phyloP scores from a whole-genome alignment of 176 grass and related monocot genomes.

The Oryza nivara region DNA sequence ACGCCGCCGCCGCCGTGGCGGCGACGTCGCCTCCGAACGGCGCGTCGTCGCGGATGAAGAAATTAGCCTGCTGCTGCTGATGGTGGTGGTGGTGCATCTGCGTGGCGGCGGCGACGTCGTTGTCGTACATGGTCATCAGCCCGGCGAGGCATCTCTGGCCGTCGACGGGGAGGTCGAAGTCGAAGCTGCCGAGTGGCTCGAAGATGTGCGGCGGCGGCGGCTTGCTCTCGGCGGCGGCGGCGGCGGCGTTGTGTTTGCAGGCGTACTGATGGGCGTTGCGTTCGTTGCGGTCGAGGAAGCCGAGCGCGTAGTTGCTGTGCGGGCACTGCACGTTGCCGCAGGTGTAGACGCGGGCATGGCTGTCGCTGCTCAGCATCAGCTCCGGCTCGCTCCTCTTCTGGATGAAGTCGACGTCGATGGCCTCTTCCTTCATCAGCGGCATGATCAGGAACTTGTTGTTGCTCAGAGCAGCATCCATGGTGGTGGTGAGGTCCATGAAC shows the following conservation, averaged over 20 bases:
- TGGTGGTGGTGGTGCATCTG: conserved; percentile 43
- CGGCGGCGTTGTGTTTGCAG: conserved; percentile 47
- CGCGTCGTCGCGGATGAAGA: conserved; percentile 30
- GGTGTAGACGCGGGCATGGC: conserved; percentile 55
- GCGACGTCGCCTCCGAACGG: conserved; percentile 34
- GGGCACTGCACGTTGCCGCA: conserved; percentile 66
- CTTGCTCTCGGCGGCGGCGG: conserved; percentile 43
- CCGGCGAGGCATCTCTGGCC: conserved; percentile 65
- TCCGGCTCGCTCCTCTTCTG: conserved; percentile 63
- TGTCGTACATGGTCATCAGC: conserved; percentile 77
- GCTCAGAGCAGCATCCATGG: conserved; percentile 31
- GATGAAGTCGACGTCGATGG: conserved; percentile 38
- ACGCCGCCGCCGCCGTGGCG: background rate
- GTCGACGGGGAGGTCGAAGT: conserved; percentile 54
- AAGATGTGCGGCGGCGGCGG: conserved; percentile 43
- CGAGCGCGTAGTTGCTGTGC: conserved; percentile 40
- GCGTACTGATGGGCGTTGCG: conserved; percentile 60
- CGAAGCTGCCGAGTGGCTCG: conserved; percentile 31
- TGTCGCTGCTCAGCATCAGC: conserved; percentile 36
- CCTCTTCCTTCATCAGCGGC: conserved; percentile 68
- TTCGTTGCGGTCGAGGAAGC: conserved; percentile 66
- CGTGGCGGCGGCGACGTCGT: conserved; percentile 12
- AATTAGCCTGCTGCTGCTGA: conserved; percentile 5
- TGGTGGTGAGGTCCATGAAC: conserved; percentile 37
- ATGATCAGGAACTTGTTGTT: conserved; percentile 37